Base-by-base conservation (phyloP, 2,329 filamentous ascomycete genomes). In the Aspergillus transmontanensis region DNA sequence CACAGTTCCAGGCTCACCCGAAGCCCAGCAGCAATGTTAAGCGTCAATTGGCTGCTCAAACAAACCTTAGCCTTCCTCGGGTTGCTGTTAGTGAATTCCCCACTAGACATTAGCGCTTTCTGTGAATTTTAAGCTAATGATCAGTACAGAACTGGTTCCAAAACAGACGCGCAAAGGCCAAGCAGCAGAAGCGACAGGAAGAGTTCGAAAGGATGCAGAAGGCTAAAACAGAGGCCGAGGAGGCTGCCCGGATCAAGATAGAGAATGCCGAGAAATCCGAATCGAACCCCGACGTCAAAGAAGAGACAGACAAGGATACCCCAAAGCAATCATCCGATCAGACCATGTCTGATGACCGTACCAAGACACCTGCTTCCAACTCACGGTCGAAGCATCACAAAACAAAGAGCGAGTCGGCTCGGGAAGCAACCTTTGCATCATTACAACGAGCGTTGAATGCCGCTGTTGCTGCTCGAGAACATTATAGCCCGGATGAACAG, bases 11-110 rank as follows among this genome's bases (percentile, higher is more conserved):
- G 68, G 78, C 80, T 41, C 81, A 83, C 64, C 81, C 81, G 41
- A 84, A 84, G 67, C 82, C 82, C 11, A 83, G 79, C 65, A 82
- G 80, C 68, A 81, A 81, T 64, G 75, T 80, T 54, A 84, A 84
- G 73, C 80, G 80, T 61, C 78, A 82, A 72, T 75, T 84, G 66
- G 82, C 82, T 1, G 72, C 79, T 61, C 79, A 81, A 65, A 83
- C 82, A 11, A 82, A 82, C 50, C 73, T 84, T 53, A 82, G 80
- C 59, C 72, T 83, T 48, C 80, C 79, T 46, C 78, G 82, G 60
- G 82, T 84, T 68, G 81, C 82, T 62, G 82, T 84, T 75, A 65
- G 81, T 80, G 54, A 61, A 61, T 54, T 28, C 43, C 14, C 39
- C 39, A 34, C 45, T 28, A 10, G 12, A 23, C 6, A 43, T 23